These are phyloP conservation scores for Panellus pusillus DNA, from an alignment of 768 basidiomycete species.

Conservation along the genomic window DNA sequence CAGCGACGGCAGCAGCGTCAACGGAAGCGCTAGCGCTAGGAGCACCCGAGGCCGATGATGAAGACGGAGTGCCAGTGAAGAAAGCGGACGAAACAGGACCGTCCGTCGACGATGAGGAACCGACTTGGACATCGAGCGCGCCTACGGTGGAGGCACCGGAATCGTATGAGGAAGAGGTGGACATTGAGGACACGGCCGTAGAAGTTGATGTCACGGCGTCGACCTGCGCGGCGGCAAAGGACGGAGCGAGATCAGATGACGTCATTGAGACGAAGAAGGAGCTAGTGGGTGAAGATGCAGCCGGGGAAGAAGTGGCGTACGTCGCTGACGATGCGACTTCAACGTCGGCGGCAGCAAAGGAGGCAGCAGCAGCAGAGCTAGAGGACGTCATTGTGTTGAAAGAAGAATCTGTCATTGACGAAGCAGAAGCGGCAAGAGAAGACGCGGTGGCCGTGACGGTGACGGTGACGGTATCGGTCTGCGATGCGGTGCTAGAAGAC, in stretches of 20 bases:
- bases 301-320: background rate
- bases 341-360: constrained; percentile 24
- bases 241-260: constrained; percentile 12
- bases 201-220: constrained; percentile 15
- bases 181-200: background rate
- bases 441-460: constrained; percentile 21
- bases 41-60: constrained; percentile 26
- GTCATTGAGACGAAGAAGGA: background rate
- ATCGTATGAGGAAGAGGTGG: background rate
- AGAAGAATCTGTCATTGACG: constrained; percentile 5
- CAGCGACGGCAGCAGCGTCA: constrained; percentile 29
- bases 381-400: background rate
- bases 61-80: constrained; percentile 10
- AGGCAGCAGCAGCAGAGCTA: constrained; percentile 17
- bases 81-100: background rate
- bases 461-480: constrained; percentile 27
- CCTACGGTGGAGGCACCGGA: background rate
- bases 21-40: constrained; percentile 37
- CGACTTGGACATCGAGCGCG: constrained; percentile 12
- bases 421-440: constrained; percentile 3
- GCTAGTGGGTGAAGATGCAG: constrained; percentile 5
- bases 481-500: constrained; percentile 24
- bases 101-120: background rate
- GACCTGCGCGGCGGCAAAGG: constrained; percentile 24
- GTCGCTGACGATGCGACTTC: constrained; percentile 18